Conservation (phyloP, 2,329 filamentous ascomycete genomes). For the Trichocomaceae sp. region DNA sequence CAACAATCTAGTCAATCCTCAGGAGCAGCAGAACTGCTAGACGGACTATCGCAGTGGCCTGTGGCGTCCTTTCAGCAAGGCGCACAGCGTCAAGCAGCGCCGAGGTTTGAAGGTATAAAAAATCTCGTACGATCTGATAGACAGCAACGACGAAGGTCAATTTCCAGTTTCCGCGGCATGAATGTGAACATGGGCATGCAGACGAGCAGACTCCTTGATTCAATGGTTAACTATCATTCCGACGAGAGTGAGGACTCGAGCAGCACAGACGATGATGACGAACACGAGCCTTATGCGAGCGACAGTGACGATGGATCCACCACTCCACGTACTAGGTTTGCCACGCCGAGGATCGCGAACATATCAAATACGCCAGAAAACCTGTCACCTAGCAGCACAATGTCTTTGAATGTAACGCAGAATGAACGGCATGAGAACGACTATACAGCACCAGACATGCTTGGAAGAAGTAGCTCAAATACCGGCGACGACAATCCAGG, state of each 20-base stretch:
- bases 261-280: constrained; percentile 33
- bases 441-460: not conserved
- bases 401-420: not conserved
- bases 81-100: constrained; percentile 35
- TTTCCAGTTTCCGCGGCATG: constrained; percentile 44
- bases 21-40: constrained; percentile 28
- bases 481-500: not conserved
- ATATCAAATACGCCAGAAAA: not conserved
- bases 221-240: constrained; percentile 49
- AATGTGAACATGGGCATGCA: constrained; percentile 67
- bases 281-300: constrained; percentile 36
- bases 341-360: constrained; percentile 2
- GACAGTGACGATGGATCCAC: constrained; percentile 23
- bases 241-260: constrained; percentile 42
- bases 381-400: not conserved
- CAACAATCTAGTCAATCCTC: constrained; percentile 16
- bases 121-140: constrained; percentile 57
- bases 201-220: constrained; percentile 62
- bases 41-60: constrained; percentile 45
- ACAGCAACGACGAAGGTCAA: constrained; percentile 39
- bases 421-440: not conserved
- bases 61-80: constrained; percentile 48
- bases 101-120: constrained; percentile 50
- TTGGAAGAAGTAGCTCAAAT: not conserved
- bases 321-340: constrained; percentile 5